Conservation (phyloP, 2,329 filamentous ascomycete genomes). For the Aspergillus amoenus region DNA sequence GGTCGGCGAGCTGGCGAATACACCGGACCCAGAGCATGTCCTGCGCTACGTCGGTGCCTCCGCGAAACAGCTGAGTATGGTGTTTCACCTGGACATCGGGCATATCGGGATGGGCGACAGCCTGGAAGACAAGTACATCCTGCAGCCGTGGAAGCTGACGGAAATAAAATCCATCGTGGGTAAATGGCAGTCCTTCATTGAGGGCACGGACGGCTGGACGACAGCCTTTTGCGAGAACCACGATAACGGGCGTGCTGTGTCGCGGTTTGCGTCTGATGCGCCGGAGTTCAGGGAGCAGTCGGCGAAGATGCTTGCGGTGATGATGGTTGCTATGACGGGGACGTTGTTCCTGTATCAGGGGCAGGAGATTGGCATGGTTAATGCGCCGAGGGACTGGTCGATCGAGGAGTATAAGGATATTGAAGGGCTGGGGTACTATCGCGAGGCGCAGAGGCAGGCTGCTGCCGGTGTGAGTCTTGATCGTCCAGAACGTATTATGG, state of each 20-base stretch:
- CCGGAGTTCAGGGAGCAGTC: constrained; percentile 46
- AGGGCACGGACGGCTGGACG: neutral
- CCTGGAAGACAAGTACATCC: no score
- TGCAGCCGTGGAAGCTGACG: neutral
- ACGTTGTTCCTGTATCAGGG: constrained; percentile 61
- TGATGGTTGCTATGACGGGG: constrained; percentile 51
- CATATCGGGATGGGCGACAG: neutral
- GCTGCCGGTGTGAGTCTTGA: constrained; percentile 29
- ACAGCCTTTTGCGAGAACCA: constrained; percentile 56
- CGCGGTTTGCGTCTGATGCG: constrained; percentile 53
- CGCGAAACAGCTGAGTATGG: constrained; percentile 66
- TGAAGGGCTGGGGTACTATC: constrained; percentile 52
- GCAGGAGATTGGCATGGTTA: constrained; percentile 62
- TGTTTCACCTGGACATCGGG: constrained; percentile 48
- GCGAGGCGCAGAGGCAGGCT: constrained; percentile 28
- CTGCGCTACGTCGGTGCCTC: constrained; percentile 53
- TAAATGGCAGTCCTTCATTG: neutral
- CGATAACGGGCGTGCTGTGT: constrained; percentile 59
- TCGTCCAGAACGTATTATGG: constrained; percentile 11
- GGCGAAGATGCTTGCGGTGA: constrained; percentile 56
- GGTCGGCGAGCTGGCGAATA: constrained; percentile 60
- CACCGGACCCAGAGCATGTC: constrained; percentile 53
- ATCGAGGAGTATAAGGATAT: constrained; percentile 45
- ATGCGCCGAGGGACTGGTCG: constrained; percentile 51
- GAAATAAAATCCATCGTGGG: neutral